Conservation (phyloP, 2,329 filamentous ascomycete genomes). For the Onygena corvina region DNA sequence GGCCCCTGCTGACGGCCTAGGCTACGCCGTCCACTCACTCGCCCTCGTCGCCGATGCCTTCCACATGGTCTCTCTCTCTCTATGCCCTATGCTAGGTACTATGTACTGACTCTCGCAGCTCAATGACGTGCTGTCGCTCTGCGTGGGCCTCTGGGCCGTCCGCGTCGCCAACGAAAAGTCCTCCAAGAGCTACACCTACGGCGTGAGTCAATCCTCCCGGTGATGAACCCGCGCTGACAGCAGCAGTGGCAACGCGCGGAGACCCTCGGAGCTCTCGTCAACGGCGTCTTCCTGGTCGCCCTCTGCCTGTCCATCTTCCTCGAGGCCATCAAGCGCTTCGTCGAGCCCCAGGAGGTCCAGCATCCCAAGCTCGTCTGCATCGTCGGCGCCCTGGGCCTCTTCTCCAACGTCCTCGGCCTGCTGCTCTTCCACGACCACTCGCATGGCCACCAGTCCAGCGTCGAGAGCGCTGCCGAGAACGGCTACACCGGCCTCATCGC, state of each 20-base stretch:
- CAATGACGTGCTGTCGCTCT: slow-evolving; percentile 91
- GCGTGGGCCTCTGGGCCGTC: slow-evolving; percentile 91
- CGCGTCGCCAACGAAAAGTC: slow-evolving; percentile 67
- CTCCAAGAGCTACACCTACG: slow-evolving; percentile 90
- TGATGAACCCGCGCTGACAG: slow-evolving; percentile 17
- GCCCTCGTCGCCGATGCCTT: slow-evolving; percentile 94
- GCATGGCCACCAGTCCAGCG: slow-evolving; percentile 53
- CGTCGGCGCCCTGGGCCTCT: slow-evolving; percentile 73
- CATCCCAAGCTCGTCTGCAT: slow-evolving; percentile 80
- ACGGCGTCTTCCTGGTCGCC: slow-evolving; percentile 93
- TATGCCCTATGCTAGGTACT: not conserved
- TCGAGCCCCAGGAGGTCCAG: slow-evolving; percentile 77
- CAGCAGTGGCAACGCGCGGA: slow-evolving; percentile 89
- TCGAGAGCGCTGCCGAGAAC: slow-evolving; percentile 29
- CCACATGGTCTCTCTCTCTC: slow-evolving; percentile 62
- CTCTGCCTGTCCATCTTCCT: slow-evolving; percentile 93
- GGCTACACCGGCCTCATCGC: slow-evolving; percentile 31
- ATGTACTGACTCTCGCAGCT: slow-evolving; percentile 42
- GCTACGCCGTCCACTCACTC: slow-evolving; percentile 78
- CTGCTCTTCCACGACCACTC: slow-evolving; percentile 88
- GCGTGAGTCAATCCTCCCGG: slow-evolving; percentile 45
- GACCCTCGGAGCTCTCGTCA: slow-evolving; percentile 90
- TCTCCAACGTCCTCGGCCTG: slow-evolving; percentile 80
- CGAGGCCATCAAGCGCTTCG: slow-evolving; percentile 81
- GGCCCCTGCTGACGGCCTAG: slow-evolving; percentile 21